Percentiles rank a stretch among this genome's conserved stretches.
Conservation (phyloP, 2,329 filamentous ascomycete genomes). For the Pseudocercospora cruenta region DNA sequence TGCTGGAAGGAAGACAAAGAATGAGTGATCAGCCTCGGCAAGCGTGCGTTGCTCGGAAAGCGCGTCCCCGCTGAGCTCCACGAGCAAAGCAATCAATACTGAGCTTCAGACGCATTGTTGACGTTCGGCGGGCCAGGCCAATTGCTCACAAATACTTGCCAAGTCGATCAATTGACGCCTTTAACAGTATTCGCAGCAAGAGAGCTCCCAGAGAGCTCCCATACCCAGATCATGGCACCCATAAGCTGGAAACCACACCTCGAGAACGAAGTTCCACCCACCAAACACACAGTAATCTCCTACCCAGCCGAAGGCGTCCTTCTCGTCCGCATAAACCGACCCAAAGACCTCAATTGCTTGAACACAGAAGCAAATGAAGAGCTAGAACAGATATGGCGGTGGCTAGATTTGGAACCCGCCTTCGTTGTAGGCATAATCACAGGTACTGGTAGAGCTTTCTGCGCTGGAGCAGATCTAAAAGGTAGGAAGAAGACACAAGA, state of each 20-base stretch:
- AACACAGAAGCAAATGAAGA: constrained; percentile 38
- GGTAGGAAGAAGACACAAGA: constrained; percentile 26
- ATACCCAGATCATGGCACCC: constrained; percentile 23
- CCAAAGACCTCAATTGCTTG: constrained; percentile 42
- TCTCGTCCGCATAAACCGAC: constrained; percentile 40
- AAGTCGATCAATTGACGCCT: no score
- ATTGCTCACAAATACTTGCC: no score
- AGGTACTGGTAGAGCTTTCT: constrained; percentile 42
- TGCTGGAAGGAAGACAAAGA: not conserved
- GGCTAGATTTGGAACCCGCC: constrained; percentile 39
- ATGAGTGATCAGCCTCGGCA: constrained; percentile 3
- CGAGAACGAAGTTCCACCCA: constrained; percentile 26
- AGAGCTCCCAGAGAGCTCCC: not conserved
- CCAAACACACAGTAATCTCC: constrained; percentile 36
- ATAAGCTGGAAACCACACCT: constrained; percentile 30
- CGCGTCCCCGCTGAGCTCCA: constrained; percentile 1
- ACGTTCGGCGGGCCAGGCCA: not conserved
- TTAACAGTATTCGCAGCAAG: not conserved
- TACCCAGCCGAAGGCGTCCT: constrained; percentile 39
- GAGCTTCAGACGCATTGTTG: not conserved
- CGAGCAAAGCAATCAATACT: not conserved
- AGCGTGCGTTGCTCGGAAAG: not conserved
- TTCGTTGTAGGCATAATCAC: constrained; percentile 41
- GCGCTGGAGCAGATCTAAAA: constrained; percentile 43
- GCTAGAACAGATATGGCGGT: constrained; percentile 38